Evolutionary conservation across 441 rosid species (phyloP).

Genomic region (Arabidopsis hybrid): DNA sequence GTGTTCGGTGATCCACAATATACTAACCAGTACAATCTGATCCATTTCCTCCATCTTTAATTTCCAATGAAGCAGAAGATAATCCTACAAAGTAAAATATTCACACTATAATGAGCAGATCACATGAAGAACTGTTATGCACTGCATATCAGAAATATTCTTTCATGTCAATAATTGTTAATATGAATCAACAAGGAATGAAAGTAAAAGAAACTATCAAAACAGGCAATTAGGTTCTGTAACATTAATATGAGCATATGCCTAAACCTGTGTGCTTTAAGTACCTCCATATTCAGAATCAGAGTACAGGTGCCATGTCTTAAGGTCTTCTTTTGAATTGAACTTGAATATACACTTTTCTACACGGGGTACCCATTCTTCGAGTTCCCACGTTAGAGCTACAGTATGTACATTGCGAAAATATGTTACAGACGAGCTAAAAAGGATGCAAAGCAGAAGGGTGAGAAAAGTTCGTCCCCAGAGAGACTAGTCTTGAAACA

Average conservation of each 20-base stretch:
- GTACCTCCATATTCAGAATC: constrained; percentile 95
- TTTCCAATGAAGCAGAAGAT: constrained; percentile 88
- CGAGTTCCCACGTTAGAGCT: constrained; percentile 88
- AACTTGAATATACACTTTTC: constrained; percentile 78
- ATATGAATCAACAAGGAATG: constrained; percentile 1
- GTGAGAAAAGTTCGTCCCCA: neutral
- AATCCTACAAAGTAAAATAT: constrained; percentile 57
- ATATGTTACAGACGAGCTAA: constrained; percentile 15
- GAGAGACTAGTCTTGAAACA: constrained; percentile 16
- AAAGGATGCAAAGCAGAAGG: constrained; percentile 21
- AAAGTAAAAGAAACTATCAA: neutral
- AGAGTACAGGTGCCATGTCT: constrained; percentile 89
- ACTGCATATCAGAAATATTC: constrained; percentile 13
- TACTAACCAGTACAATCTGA: constrained; percentile 48
- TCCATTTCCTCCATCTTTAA: constrained; percentile 63
- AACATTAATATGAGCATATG: constrained; percentile 18
- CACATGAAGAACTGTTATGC: neutral
- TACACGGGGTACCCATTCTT: constrained; percentile 79
- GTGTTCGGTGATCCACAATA: neutral
- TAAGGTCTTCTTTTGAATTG: constrained; percentile 75
- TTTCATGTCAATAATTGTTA: neutral
- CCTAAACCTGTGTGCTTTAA: constrained; percentile 15
- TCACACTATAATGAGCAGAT: constrained; percentile 3
- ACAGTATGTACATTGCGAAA: constrained; percentile 22
- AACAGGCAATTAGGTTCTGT: neutral